phyloP scores from a whole-genome alignment of 208 protist species.

The Wallacemonas sp. region DNA sequence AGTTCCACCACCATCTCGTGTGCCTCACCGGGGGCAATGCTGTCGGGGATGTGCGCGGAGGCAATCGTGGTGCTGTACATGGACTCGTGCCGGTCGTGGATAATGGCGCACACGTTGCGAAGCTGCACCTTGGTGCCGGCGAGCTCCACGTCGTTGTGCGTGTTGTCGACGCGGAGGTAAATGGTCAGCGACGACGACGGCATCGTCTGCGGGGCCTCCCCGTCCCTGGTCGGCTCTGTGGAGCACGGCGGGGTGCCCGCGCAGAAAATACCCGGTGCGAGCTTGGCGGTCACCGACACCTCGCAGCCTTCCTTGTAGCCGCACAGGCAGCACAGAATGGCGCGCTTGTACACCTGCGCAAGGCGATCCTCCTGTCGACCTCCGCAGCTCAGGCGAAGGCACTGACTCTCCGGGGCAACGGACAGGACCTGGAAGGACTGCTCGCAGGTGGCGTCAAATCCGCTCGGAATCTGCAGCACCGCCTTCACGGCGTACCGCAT shows the following conservation, averaged over 20 bases:
- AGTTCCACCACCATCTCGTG: slow-evolving; percentile 5
- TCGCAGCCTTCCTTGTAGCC: slow-evolving; percentile 5
- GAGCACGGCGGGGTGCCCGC: background rate
- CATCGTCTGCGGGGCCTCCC: background rate
- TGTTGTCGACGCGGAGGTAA: slow-evolving; percentile 16
- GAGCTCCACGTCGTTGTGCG: slow-evolving; percentile 17
- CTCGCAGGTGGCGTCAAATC: slow-evolving; percentile 16
- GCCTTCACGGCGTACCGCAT: slow-evolving; percentile 24
- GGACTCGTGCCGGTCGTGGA: slow-evolving; percentile 17
- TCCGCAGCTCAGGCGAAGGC: background rate
- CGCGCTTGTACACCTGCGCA: slow-evolving; percentile 7
- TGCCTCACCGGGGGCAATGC: background rate
- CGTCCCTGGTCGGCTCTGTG: background rate
- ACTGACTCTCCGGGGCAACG: background rate
- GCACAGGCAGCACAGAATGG: slow-evolving; percentile 15
- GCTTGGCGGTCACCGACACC: slow-evolving; percentile 11
- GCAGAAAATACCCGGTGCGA: slow-evolving; percentile 12
- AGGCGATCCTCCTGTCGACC: background rate
- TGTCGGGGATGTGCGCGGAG: background rate
- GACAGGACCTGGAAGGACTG: slow-evolving; percentile 17
- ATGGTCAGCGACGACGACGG: slow-evolving; percentile 1
- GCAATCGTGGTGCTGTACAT: slow-evolving; percentile 13
- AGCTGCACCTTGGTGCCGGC: slow-evolving; percentile 8
- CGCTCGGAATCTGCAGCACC: slow-evolving; percentile 28
- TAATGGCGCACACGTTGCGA: slow-evolving; percentile 7